Conservation (phyloP, 352 stramenopile genomes). For the Albugo candida region DNA sequence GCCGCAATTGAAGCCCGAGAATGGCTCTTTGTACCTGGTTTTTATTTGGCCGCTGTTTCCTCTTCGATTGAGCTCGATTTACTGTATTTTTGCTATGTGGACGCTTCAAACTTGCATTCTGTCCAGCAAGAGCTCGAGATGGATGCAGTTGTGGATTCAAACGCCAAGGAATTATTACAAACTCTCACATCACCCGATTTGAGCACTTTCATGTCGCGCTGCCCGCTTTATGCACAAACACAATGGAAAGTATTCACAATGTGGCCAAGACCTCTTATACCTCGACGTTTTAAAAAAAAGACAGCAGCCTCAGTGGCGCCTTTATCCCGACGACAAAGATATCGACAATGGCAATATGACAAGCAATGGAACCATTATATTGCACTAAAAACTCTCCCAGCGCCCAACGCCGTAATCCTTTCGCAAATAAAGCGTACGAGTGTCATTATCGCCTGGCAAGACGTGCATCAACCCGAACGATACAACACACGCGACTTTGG, state of each 20-base stretch:
- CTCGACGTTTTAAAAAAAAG: neutral
- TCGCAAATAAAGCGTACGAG: conserved; percentile 32
- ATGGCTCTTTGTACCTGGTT: no score
- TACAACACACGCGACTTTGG: conserved; percentile 43
- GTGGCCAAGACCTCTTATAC: conserved; percentile 34
- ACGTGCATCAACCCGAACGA: conserved; percentile 38
- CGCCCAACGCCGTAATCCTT: conserved; percentile 33
- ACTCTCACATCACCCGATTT: conserved; percentile 29
- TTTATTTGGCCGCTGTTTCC: no score
- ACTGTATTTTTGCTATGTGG: conserved; percentile 49
- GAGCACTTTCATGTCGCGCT: conserved; percentile 33
- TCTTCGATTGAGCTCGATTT: conserved; percentile 1
- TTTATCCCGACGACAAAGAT: conserved; percentile 44
- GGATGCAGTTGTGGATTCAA: conserved; percentile 21
- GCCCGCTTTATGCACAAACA: conserved; percentile 14
- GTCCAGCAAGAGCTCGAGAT: conserved; percentile 30
- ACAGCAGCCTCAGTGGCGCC: no score
- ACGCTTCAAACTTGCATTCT: conserved; percentile 56
- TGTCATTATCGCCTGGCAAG: conserved; percentile 44
- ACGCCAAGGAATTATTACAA: conserved; percentile 16
- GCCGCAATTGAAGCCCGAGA: no score
- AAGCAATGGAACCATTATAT: conserved; percentile 45
- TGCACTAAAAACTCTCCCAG: conserved; percentile 40
- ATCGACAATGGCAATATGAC: conserved; percentile 68
- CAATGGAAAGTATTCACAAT: conserved; percentile 29